Percentiles rank a stretch among this genome's conserved stretches.
These are phyloP conservation scores for Penicillium longicatenatum DNA, from an alignment of 495 filamentous ascomycete species.

Conservation along the genomic window DNA sequence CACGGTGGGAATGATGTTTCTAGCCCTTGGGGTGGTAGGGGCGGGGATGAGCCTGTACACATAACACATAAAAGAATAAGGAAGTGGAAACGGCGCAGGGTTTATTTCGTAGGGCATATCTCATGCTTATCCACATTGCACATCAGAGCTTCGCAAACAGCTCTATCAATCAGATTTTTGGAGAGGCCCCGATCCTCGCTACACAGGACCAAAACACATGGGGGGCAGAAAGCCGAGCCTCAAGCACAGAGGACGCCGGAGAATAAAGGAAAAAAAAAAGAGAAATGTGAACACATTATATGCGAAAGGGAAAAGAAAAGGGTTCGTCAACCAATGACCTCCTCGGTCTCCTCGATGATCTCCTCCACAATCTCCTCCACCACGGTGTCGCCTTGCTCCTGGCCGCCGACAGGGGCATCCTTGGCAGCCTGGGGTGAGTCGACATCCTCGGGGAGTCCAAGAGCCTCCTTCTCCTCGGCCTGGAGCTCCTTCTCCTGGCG, in stretches of 20 bases:
- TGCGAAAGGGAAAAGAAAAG: slow-evolving; percentile 28
- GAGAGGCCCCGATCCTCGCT: slow-evolving; percentile 29
- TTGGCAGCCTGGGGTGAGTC: slow-evolving; percentile 57
- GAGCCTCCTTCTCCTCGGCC: slow-evolving; percentile 66
- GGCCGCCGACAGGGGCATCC: slow-evolving; percentile 46
- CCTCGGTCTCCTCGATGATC: slow-evolving; percentile 91
- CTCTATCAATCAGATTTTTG: slow-evolving; percentile 36
- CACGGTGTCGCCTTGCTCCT: slow-evolving; percentile 66
- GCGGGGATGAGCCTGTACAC: slow-evolving; percentile 23
- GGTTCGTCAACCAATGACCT: slow-evolving; percentile 58
- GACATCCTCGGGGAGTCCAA: slow-evolving; percentile 65
- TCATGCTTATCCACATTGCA: slow-evolving; percentile 42
- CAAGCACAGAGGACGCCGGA: slow-evolving; percentile 28
- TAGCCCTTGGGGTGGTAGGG: slow-evolving; percentile 17
- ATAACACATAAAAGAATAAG: slow-evolving; percentile 12
- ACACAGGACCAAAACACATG: slow-evolving; percentile 26
- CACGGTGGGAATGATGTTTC: slow-evolving; percentile 7
- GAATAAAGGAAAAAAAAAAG: slow-evolving; percentile 27
- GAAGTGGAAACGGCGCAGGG: slow-evolving; percentile 12
- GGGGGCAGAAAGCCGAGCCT: slow-evolving; percentile 28
- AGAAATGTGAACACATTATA: slow-evolving; percentile 43
- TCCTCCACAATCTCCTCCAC: slow-evolving; percentile 92
- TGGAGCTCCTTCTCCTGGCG: slow-evolving; percentile 72
- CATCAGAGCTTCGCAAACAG: slow-evolving; percentile 31
- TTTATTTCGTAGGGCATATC: slow-evolving; percentile 35